Evolutionary conservation across 208 protist species (phyloP), one percentile per base, ranked within the genome.

Genomic region (Crithidia mellificae): DNA sequence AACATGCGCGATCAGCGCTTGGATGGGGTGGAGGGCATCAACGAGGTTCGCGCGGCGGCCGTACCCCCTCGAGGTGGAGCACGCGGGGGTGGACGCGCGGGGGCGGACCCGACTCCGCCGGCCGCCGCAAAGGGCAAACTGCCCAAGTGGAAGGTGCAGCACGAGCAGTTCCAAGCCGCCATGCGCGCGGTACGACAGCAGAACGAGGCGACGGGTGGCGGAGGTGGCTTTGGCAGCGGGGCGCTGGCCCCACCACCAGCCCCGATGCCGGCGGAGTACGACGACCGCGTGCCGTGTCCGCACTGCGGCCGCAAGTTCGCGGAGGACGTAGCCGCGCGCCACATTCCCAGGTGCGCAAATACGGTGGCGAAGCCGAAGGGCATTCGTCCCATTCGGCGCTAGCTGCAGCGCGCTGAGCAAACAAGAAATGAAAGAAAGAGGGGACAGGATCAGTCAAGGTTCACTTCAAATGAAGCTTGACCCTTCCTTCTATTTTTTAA

Each of bases 131-230:
- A 76, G 27, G 70, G 63, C 6, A 76, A 93, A 54, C 76, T 92
- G 19, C 89, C 93, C 3, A 97, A 95, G 72, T 97, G 93, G 91
- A 93, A 95, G 79, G 71, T 91, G 25, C 84, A 97, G 67, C 91
- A 95, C 63, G 85, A 96, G 49, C 82, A 93, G 57, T 92, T 97
- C 52, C 87, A 95, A 74, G 91, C 91, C 2, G 91, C 93, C 2
- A 91, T 97, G 89, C 78, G 83, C 2, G 81, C 87, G 17, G 83
- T 91, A 49, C 74, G 70, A 39, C 69, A 86, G 57, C 59, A 84
- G 65, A 64, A 81, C 9, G 27, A 62, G 6, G 46, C 46, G 46
- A 4, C 46, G 20, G 51, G 20, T 19, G 63, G 54, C 22, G 63
- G 68, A 25, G 68, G 67, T 44, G 64, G 71, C 30, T 69, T 66